These are phyloP conservation scores for Cordyceps javanica DNA, from an alignment of 2,329 filamentous ascomycete genomes.

Conservation along the genomic window DNA sequence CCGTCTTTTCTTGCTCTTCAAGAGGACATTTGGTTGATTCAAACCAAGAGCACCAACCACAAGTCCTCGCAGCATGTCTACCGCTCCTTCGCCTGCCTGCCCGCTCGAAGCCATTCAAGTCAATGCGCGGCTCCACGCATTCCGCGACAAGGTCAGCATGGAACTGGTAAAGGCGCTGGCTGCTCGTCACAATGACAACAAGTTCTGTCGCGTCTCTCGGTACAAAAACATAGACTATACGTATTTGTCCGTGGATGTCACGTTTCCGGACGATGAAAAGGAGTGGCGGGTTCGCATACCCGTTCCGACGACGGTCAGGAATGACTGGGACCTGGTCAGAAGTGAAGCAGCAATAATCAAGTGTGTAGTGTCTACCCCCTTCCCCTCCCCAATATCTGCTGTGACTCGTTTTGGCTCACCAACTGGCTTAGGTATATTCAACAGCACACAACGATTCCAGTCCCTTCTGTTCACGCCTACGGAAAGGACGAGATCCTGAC, in stretches of 20 bases:
- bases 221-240: not conserved
- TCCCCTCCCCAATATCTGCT: not conserved
- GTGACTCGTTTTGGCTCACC: not conserved
- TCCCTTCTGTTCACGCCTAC: not conserved
- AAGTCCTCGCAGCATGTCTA: not conserved
- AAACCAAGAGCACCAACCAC: too few species aligned
- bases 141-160: not conserved
- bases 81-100: not conserved
- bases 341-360: not conserved
- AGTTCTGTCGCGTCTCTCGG: not conserved
- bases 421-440: not conserved
- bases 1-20: too few species aligned
- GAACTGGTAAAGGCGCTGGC: not conserved
- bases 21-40: too few species aligned
- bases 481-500: not conserved
- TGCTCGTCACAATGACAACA: not conserved
- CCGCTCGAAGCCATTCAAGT: not conserved
- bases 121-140: too few species aligned
- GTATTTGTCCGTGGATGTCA: not conserved
- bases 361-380: not conserved
- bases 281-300: not conserved
- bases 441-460: not conserved
- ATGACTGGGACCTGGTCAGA: not conserved
- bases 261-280: not conserved
- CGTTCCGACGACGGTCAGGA: not conserved